These are phyloP conservation scores for Marasmius tenuissimus DNA, from an alignment of 1,284 basidiomycete species.

Conservation along the genomic window DNA sequence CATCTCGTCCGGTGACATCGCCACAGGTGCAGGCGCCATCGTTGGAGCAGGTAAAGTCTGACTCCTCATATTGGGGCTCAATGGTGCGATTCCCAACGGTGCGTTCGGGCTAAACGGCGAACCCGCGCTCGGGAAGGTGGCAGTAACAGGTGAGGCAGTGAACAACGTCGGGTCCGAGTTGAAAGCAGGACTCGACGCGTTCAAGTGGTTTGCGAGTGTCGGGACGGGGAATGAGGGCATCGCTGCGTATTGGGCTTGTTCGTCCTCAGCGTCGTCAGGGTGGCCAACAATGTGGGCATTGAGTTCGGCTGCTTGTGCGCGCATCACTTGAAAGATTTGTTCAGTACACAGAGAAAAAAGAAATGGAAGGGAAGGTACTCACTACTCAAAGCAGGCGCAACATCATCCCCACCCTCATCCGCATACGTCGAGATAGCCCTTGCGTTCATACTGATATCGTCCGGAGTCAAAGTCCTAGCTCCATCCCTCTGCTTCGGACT, in stretches of 20 bases:
- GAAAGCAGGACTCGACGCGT: not conserved
- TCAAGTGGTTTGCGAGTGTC: constrained; percentile 11
- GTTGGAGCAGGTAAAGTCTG: constrained; percentile 1
- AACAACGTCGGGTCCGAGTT: constrained; percentile 12
- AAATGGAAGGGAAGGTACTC: constrained; percentile 25
- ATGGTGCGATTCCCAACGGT: not conserved
- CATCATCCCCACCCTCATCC: constrained; percentile 24
- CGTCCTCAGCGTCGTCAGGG: constrained; percentile 17
- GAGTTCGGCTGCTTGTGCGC: constrained; percentile 21
- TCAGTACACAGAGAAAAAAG: not conserved
- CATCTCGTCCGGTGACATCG: constrained; percentile 26
- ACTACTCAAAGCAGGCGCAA: constrained; percentile 65
- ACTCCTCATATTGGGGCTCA: not conserved
- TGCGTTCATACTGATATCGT: constrained; percentile 54
- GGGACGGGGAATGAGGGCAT: constrained; percentile 21
- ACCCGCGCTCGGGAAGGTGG: constrained; percentile 17
- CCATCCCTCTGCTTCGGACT: constrained; percentile 73
- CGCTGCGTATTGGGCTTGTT: constrained; percentile 41
- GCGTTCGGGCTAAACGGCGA: constrained; percentile 4
- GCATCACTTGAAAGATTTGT: constrained; percentile 54
- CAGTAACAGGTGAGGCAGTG: constrained; percentile 21
- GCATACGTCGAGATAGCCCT: constrained; percentile 16
- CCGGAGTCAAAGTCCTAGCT: constrained; percentile 61
- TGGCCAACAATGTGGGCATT: constrained; percentile 31
- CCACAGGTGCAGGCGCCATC: constrained; percentile 24